These are phyloP conservation scores for Skeletonema menzelii DNA, from an alignment of 108 stramenopile species.

Conservation along the genomic window DNA sequence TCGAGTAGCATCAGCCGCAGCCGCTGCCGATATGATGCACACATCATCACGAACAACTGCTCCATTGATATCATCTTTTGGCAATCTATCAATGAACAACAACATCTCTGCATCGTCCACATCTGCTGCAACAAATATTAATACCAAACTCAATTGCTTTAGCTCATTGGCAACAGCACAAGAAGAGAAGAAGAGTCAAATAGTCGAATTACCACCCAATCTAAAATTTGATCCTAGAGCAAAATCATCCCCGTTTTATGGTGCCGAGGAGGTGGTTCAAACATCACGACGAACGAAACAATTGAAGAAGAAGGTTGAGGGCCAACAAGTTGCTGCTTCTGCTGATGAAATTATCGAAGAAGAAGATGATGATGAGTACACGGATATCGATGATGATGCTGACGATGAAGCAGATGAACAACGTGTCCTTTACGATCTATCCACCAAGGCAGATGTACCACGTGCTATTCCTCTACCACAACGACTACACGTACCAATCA, in stretches of 20 bases:
- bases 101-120: not conserved
- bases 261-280: not conserved
- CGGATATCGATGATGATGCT: slow-evolving; percentile 26
- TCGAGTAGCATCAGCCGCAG: not conserved
- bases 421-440: slow-evolving; percentile 28
- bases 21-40: not conserved
- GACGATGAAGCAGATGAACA: slow-evolving; percentile 50
- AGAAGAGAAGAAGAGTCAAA: not conserved
- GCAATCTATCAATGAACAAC: not conserved
- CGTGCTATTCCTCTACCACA: slow-evolving; percentile 74
- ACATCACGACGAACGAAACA: not conserved
- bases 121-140: not conserved
- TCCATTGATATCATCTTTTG: not conserved
- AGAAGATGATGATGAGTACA: slow-evolving; percentile 20
- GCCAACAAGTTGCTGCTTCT: not conserved
- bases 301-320: not conserved
- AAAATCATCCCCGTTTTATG: slow-evolving; percentile 6
- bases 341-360: not conserved
- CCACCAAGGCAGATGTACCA: slow-evolving; percentile 17
- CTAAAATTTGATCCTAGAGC: slow-evolving; percentile 2
- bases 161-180: not conserved
- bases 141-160: not conserved
- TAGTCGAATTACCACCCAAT: slow-evolving; percentile 7
- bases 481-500: slow-evolving; percentile 62
- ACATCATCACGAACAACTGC: not conserved